A percentile compares a stretch with the other conserved stretches of the same genome.
Conservation (phyloP, 139 green algal species). For the Monoraphidium neglectum region DNA sequence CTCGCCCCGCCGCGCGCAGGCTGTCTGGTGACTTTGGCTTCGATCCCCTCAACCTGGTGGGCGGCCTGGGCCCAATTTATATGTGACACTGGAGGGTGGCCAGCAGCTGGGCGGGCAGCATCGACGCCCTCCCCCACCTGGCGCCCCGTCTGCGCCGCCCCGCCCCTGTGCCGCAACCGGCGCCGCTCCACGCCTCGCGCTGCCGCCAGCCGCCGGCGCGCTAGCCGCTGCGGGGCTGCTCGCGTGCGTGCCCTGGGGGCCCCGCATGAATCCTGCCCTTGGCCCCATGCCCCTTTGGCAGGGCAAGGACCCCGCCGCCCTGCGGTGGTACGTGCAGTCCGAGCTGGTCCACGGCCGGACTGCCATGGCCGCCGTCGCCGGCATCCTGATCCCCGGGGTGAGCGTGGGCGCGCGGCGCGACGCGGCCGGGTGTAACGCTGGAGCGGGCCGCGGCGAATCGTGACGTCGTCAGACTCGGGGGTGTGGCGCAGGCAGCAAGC, state of each 20-base stretch:
- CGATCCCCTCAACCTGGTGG: constrained; percentile 27
- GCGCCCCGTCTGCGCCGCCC: too few relatives aligned
- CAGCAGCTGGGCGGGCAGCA: too few relatives aligned
- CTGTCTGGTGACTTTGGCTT: constrained; percentile 63
- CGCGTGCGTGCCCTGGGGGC: too few relatives aligned
- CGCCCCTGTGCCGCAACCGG: neutral
- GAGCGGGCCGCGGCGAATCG: neutral
- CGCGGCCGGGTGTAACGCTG: too few relatives aligned
- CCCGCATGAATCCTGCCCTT: too few relatives aligned
- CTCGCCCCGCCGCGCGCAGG: neutral
- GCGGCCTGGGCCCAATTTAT: neutral
- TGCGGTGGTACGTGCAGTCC: constrained; percentile 83
- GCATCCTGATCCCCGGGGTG: constrained; percentile 80
- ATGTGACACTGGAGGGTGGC: too few relatives aligned
- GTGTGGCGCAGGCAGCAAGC: neutral
- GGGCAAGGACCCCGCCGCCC: constrained; percentile 73
- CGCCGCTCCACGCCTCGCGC: neutral
- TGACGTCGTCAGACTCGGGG: neutral
- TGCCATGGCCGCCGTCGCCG: constrained; percentile 88
- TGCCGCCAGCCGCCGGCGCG: too few relatives aligned
- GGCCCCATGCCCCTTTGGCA: constrained; percentile 45
- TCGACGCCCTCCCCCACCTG: too few relatives aligned
- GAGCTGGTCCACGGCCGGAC: constrained; percentile 89
- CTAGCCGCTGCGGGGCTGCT: too few relatives aligned
- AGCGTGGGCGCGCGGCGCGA: constrained; percentile 17